These are phyloP conservation scores for Scutellaria minor DNA, from an alignment of 257 asterid species.

Conservation along the genomic window DNA sequence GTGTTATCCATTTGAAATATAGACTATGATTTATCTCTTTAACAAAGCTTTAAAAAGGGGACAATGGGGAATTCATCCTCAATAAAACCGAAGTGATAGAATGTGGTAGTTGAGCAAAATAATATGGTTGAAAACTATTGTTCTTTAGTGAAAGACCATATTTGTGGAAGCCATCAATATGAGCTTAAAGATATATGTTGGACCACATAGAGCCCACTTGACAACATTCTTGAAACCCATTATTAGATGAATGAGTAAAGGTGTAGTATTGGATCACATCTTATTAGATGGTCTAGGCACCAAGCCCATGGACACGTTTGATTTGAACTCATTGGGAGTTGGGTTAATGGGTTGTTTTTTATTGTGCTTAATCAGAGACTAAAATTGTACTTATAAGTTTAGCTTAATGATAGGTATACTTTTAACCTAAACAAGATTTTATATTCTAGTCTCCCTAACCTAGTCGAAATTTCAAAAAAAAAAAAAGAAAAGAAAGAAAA, in stretches of 20 bases:
- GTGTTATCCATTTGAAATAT: too few species aligned
- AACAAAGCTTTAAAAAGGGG: too few species aligned
- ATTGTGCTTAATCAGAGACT: neutral
- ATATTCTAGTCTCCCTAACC: too few species aligned
- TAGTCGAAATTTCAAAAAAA: too few species aligned
- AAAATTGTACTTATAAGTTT: too few species aligned
- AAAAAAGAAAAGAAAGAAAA: too few species aligned
- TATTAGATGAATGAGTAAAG: conserved; percentile 1
- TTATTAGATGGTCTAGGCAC: neutral
- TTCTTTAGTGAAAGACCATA: too few species aligned
- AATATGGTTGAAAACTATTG: conserved; percentile 10
- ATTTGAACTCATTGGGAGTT: conserved; percentile 9
- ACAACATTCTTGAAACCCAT: conserved; percentile 23
- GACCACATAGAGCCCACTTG: conserved; percentile 19
- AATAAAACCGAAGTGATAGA: neutral
- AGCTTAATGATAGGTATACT: too few species aligned
- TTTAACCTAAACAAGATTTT: too few species aligned
- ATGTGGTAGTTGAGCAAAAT: conserved; percentile 28
- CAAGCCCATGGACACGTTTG: conserved; percentile 32
- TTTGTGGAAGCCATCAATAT: neutral
- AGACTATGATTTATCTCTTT: too few species aligned
- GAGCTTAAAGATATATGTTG: conserved; percentile 7
- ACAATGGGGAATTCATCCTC: too few species aligned
- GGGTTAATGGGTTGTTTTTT: neutral
- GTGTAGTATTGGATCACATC: conserved; percentile 31